Evolutionary conservation across 2,329 filamentous ascomycete species (phyloP).

Genomic region (Penicillium janthinellum): DNA sequence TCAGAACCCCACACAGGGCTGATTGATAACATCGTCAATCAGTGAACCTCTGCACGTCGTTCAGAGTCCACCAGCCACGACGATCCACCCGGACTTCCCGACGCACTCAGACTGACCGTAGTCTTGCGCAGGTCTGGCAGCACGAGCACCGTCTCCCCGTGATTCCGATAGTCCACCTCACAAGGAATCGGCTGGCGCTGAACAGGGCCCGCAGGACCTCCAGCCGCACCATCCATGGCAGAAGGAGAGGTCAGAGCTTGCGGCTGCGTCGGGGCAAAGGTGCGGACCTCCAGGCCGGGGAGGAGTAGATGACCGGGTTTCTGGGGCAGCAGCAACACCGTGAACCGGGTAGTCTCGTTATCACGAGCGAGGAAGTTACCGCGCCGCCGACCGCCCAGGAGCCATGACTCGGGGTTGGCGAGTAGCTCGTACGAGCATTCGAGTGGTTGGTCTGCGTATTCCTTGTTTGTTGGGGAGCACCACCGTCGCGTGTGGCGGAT

Average conservation of each 20-base stretch:
- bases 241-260: constrained; percentile 24
- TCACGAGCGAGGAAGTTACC: constrained; percentile 67
- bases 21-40: not conserved
- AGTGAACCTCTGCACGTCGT: constrained; percentile 30
- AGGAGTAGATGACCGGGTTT: constrained; percentile 75
- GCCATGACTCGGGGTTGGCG: constrained; percentile 74
- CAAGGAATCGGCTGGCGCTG: constrained; percentile 54
- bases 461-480: constrained; percentile 40
- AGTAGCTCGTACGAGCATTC: constrained; percentile 84
- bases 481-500: constrained; percentile 61
- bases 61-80: constrained; percentile 69
- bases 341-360: constrained; percentile 56
- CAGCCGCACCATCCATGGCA: constrained; percentile 15
- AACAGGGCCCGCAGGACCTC: constrained; percentile 18
- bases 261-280: constrained; percentile 52
- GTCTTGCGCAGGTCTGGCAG: constrained; percentile 70
- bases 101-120: constrained; percentile 71
- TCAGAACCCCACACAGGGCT: not conserved
- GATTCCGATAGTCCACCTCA: constrained; percentile 78
- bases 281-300: constrained; percentile 75
- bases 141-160: constrained; percentile 75
- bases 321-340: constrained; percentile 77
- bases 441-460: constrained; percentile 52
- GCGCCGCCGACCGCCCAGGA: constrained; percentile 78
- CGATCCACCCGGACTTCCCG: constrained; percentile 60